Base-by-base conservation (phyloP, 2,329 filamentous ascomycete genomes). In the Colletotrichum cereale region DNA sequence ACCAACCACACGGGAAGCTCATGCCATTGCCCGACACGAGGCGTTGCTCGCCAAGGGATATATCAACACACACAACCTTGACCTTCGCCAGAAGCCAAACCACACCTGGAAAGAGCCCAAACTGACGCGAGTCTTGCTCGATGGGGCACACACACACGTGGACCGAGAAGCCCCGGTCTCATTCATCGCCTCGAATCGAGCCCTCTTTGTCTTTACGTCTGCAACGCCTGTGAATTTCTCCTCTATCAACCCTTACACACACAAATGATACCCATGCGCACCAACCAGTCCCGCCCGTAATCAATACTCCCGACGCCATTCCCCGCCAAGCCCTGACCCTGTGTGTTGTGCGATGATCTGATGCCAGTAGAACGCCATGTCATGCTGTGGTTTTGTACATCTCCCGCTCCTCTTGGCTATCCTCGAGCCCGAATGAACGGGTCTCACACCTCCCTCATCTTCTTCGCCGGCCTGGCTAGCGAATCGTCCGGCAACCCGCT, bases 401-500 rank as follows among this genome's bases (percentile, higher is more conserved):
- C 18, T 31, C 6, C 31, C 5, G 4, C 31, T 8, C 14, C 8
- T 31, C 52, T 36, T 14, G 12, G 14, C 2, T 6, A 3, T 50
- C 48, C 24, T 10, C 48, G 14, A 14, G 24, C 24, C 6, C 7
- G 7, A 21, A 18, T 18, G 7, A 29, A 31, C 16, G 11, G 26
- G 5, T 14, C 18, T 56, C 58, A 72, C 1, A 70, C 40, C 48
- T 92, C 90, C 79, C 91, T 92, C 26, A 91, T 75, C 71, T 90
- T 84, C 82, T 92, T 92, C 5, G 83, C 82, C 0, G 89, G 88
- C 44, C 90, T 82, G 55, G 91, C 84, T n/a, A 97, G 78, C 24
- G 85, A 84, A 63, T 98, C 96, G 78, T 98, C 96, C 0, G 92
- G 93, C 50, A 97, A 79, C 0, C 93, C 96, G 74, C 92, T 96